Conservation (phyloP, 176 grass and related monocot genomes). For the Hordeum vulgare region MorexV3_pseudomolecules_assembly NC_058518.1:503426645-503427144, state of each 20-base stretch:
- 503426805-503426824: background rate
- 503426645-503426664: background rate
- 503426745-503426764: background rate
- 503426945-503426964: slow-evolving; percentile 1
- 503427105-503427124: background rate
- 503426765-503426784: background rate
- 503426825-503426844: background rate
- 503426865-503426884: background rate
- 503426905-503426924: background rate
- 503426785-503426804: background rate
- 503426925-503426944: background rate
- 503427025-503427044: background rate
- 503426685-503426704: too few relatives aligned
- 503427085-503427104: too few relatives aligned
- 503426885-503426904: background rate
- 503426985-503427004: background rate
- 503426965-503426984: background rate
- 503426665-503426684: background rate
- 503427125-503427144: background rate
- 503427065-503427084: background rate
- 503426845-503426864: background rate
- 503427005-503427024: background rate
- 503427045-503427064: background rate
- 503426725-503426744: background rate
- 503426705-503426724: background rate